phyloP scores from a whole-genome alignment of 805 yeast genomes.

The Torulaspora maleeae region DNA sequence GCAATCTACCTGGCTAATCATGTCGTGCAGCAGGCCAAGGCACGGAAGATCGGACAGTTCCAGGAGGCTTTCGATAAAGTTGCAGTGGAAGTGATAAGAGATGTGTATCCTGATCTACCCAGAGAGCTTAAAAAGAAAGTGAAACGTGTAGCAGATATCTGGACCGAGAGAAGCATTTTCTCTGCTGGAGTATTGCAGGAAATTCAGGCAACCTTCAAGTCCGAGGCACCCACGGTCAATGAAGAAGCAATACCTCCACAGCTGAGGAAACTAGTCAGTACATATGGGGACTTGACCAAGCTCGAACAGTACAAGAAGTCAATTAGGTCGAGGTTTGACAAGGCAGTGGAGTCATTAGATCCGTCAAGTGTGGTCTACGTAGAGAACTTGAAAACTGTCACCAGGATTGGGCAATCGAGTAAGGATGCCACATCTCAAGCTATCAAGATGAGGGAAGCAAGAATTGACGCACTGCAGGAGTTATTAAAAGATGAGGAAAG shows the following conservation, averaged over 20 bases:
- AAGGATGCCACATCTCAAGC: conserved; percentile 30
- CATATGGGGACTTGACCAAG: conserved; percentile 22
- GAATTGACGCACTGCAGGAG: conserved; percentile 25
- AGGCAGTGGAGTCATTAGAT: conserved; percentile 27
- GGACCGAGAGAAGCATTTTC: conserved; percentile 60
- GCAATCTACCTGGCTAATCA: conserved; percentile 34
- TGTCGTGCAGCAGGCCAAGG: conserved; percentile 34
- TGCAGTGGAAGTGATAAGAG: conserved; percentile 34
- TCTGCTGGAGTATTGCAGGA: conserved; percentile 29
- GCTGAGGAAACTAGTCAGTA: conserved; percentile 27
- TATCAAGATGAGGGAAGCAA: conserved; percentile 26
- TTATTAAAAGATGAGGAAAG: conserved; percentile 26
- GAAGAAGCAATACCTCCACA: conserved; percentile 36
- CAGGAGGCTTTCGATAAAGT: conserved; percentile 28
- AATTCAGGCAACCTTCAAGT: conserved; percentile 27
- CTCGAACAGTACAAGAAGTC: conserved; percentile 25
- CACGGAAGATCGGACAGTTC: conserved; percentile 29
- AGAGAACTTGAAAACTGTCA: conserved; percentile 32
- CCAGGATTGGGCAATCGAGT: conserved; percentile 31
- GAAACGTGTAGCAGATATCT: conserved; percentile 56
- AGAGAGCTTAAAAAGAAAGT: conserved; percentile 48
- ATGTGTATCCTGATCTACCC: conserved; percentile 37
- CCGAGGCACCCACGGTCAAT: conserved; percentile 16
- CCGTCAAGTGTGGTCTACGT: conserved; percentile 27
- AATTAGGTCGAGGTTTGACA: conserved; percentile 29